Conservation (phyloP, 306 rosid species). For the Trifolium repens region DNA sequence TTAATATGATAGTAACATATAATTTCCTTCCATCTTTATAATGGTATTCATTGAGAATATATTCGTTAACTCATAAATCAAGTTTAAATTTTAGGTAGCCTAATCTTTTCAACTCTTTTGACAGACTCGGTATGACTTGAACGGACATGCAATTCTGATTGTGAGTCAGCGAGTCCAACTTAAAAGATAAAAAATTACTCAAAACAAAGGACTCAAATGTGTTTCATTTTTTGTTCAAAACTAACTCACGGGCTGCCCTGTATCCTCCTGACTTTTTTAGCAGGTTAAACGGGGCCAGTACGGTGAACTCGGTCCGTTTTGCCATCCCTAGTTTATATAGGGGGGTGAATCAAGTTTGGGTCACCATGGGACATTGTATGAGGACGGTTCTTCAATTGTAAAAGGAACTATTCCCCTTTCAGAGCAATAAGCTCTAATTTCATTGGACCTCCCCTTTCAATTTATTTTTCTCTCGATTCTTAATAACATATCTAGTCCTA, state of each 20-base stretch:
- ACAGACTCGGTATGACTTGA: background rate
- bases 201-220: background rate
- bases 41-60: slow-evolving; percentile 29
- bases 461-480: slow-evolving; percentile 1
- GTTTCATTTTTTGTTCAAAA: slow-evolving; percentile 1
- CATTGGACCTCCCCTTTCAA: background rate
- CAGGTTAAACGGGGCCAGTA: too few relatives aligned
- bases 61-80: background rate
- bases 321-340: too few relatives aligned
- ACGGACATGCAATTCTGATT: background rate
- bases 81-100: background rate
- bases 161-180: background rate
- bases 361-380: slow-evolving; percentile 2
- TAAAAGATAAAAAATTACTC: background rate
- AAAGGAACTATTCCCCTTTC: background rate
- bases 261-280: too few relatives aligned
- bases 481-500: background rate
- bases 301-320: too few relatives aligned
- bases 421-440: background rate
- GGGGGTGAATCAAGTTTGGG: background rate
- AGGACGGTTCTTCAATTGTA: background rate
- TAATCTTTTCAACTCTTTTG: background rate
- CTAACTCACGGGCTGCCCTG: background rate
- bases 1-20: slow-evolving; percentile 6
- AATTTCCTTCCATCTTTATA: slow-evolving; percentile 27